Base-by-base conservation (phyloP, 495 filamentous ascomycete species). In the Daldinia loculata region DNA sequence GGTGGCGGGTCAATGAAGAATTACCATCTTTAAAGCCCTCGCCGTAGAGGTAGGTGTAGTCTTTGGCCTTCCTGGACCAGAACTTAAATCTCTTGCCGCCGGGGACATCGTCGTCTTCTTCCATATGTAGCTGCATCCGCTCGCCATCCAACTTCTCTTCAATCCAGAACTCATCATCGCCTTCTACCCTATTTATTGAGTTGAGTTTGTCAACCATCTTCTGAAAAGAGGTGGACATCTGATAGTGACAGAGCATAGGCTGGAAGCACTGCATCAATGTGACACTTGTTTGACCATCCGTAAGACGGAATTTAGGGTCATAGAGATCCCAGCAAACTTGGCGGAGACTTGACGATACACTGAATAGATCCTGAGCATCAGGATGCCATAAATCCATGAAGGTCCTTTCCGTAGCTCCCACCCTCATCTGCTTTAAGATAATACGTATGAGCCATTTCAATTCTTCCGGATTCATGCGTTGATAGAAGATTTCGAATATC, bases 81-180 rank as follows among this genome's bases (percentile, higher is more conserved):
- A 97, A 99, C 26, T 81, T 83, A 77, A 98, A 98, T 63, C 81
- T 84, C 62, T 85, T 89, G 17, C 93, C 92, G 2, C 93, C 93
- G 0, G 87, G 84, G 0, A 87, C 79, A 4, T 77, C 81, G 12
- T 87, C 80, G 66, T 97, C 93, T 43, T 92, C 84, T 24, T 85
- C 79, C 92, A 97, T 97, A 74, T 99, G 95, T 71, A 99, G 84
- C 80, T 99, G 95, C 91, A 99, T 97, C 53, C 95, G 85, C 81
- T 99, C 95, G 6, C 95, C 95, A 74, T 99, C 95, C 15, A 99
- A 83, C 79, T 99, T 99, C 82, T 99, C 95, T 76, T 99, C 95
- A 39, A 98, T 95, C 94, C 94, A 99, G 74, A 97, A 98, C 26
- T 88, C 85, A 8, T 86, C 89, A 4, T 92, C 88, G 53, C 91